Percentiles rank a stretch among this genome's conserved stretches.
These are phyloP conservation scores for Pinus albicaulis DNA, from an alignment of 75 land plant species.

Conservation along the genomic window DNA sequence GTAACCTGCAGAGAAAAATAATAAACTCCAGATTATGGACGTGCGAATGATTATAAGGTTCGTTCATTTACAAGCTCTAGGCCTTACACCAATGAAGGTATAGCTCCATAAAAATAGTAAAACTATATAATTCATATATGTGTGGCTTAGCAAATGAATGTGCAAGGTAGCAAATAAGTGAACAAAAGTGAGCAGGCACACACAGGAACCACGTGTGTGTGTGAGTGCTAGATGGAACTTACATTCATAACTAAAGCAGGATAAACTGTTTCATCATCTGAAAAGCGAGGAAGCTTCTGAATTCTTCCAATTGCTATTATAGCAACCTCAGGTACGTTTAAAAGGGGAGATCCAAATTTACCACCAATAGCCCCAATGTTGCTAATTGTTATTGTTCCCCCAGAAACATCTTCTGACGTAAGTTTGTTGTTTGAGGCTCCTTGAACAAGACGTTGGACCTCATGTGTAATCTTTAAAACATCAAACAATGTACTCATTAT, in stretches of 20 bases:
- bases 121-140: no score
- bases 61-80: neutral
- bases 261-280: constrained; percentile 58
- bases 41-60: neutral
- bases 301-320: constrained; percentile 93
- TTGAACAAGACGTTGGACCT: constrained; percentile 69
- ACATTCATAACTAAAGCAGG: constrained; percentile 77
- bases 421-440: constrained; percentile 74
- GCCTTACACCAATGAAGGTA: neutral
- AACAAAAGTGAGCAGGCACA: neutral
- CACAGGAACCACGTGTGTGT: neutral
- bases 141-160: neutral
- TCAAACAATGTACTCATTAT: neutral
- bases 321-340: constrained; percentile 88
- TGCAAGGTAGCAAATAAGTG: neutral
- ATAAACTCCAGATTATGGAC: neutral
- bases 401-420: constrained; percentile 61
- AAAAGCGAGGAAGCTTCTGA: constrained; percentile 66
- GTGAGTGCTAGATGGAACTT: constrained; percentile 16
- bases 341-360: constrained; percentile 79
- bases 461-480: constrained; percentile 74
- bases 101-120: neutral
- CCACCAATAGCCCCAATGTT: constrained; percentile 99
- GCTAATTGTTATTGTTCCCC: constrained; percentile 91
- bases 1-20: constrained; percentile 58